phyloP scores from a whole-genome alignment of 73 alveolate genomes.

The Paramecium sexaurelia region DNA sequence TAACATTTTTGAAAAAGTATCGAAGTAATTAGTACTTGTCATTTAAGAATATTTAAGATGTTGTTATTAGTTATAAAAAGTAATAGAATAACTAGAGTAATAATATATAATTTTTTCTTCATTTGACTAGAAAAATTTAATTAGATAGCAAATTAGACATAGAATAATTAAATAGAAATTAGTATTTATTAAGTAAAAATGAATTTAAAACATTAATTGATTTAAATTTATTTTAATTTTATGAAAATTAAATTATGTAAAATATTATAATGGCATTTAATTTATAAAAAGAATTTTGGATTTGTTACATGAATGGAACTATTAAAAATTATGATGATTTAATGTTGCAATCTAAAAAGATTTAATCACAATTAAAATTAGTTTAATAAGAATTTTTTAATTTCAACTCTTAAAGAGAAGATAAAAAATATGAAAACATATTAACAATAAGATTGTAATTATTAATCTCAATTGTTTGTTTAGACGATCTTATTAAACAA shows the following conservation, averaged over 20 bases:
- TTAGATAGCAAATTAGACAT: not conserved
- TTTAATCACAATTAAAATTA: not conserved
- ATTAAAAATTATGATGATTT: not conserved
- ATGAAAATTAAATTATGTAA: not conserved
- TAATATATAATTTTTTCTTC: not conserved
- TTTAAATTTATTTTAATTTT: not conserved
- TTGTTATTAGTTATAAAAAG: not conserved
- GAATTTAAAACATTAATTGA: not conserved
- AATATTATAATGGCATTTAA: not conserved
- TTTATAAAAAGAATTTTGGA: not conserved
- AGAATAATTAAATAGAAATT: not conserved
- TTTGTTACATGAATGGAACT: not conserved
- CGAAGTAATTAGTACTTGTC: not conserved
- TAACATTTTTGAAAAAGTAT: not conserved
- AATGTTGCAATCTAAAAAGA: not conserved
- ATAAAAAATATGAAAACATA: not conserved
- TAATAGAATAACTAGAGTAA: not conserved
- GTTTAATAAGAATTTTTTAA: not conserved
- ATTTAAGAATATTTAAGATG: not conserved
- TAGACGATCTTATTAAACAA: not conserved
- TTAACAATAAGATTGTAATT: not conserved
- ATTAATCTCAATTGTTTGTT: not conserved
- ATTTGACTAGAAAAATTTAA: not conserved
- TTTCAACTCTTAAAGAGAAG: not conserved
- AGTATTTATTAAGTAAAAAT: not conserved